Evolutionary conservation across 768 basidiomycete species (phyloP).

Genomic region (Tylopilus vinaceipallidus): DNA sequence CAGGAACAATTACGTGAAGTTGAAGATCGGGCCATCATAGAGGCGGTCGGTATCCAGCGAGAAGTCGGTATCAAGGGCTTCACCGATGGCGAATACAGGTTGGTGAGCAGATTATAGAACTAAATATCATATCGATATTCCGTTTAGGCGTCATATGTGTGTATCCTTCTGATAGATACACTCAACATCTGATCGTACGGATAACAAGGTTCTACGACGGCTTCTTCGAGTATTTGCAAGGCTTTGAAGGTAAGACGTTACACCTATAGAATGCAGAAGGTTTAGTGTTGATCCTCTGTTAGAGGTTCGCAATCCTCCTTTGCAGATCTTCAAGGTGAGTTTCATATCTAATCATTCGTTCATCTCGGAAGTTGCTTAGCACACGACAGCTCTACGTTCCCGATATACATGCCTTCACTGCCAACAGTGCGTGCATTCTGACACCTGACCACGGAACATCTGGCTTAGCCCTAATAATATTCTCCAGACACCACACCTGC

Average conservation of each 20-base stretch:
- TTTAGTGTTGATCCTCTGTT: conserved; percentile 1
- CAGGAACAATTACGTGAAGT: conserved; percentile 34
- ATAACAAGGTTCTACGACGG: conserved; percentile 27
- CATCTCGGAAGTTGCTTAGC: neutral
- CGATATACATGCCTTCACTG: conserved; percentile 21
- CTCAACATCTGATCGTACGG: neutral
- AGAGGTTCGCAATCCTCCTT: conserved; percentile 24
- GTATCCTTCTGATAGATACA: neutral
- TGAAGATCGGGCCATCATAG: conserved; percentile 40
- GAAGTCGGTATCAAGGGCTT: conserved; percentile 41
- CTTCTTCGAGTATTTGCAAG: conserved; percentile 27
- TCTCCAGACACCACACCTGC: conserved; percentile 22
- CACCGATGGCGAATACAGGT: conserved; percentile 42
- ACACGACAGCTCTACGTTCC: conserved; percentile 24
- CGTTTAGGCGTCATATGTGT: conserved; percentile 26
- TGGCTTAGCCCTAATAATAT: neutral
- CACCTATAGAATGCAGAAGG: neutral
- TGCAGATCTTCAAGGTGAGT: conserved; percentile 27
- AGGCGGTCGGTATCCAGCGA: conserved; percentile 37
- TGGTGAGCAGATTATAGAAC: conserved; percentile 19
- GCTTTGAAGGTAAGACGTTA: conserved; percentile 24
- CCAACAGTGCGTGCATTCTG: conserved; percentile 12
- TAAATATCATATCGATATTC: neutral
- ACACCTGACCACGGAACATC: neutral
- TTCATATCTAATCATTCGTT: too few species aligned